These are phyloP conservation scores for Arxiozyma slooffiae DNA, from an alignment of 1,139 yeast genomes.

Conservation along the genomic window DNA sequence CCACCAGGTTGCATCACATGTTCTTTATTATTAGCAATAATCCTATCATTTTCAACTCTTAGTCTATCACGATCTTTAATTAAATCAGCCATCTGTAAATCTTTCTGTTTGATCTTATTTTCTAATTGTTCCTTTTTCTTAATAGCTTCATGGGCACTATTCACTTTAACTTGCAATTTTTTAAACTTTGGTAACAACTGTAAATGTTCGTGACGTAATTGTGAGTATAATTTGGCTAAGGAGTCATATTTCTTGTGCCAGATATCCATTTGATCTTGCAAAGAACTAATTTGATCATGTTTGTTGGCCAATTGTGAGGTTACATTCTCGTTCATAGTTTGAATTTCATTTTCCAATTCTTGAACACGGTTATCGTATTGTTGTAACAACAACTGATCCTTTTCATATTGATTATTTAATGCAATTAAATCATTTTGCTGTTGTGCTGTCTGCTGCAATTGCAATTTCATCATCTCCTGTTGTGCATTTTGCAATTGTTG, in stretches of 20 bases:
- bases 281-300: conserved; percentile 57
- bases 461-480: conserved; percentile 14
- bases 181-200: conserved; percentile 71
- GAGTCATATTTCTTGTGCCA: conserved; percentile 89
- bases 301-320: conserved; percentile 68
- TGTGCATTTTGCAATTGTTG: conserved; percentile 41
- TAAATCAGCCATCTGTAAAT: conserved; percentile 78
- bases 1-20: background rate
- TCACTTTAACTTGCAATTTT: conserved; percentile 78
- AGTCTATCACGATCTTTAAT: conserved; percentile 88
- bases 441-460: conserved; percentile 56
- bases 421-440: conserved; percentile 71
- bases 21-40: background rate
- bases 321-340: conserved; percentile 53
- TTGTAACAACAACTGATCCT: conserved; percentile 72
- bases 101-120: conserved; percentile 75
- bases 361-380: conserved; percentile 85
- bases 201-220: conserved; percentile 84
- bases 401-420: conserved; percentile 74
- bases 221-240: conserved; percentile 81
- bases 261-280: conserved; percentile 66
- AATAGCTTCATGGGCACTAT: conserved; percentile 87
- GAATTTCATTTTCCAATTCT: conserved; percentile 66
- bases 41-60: conserved; percentile 66
- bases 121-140: conserved; percentile 77